These are phyloP conservation scores for Thermochaetoides thermophila DNA, from an alignment of 495 filamentous ascomycete species.

Conservation along the genomic window DNA sequence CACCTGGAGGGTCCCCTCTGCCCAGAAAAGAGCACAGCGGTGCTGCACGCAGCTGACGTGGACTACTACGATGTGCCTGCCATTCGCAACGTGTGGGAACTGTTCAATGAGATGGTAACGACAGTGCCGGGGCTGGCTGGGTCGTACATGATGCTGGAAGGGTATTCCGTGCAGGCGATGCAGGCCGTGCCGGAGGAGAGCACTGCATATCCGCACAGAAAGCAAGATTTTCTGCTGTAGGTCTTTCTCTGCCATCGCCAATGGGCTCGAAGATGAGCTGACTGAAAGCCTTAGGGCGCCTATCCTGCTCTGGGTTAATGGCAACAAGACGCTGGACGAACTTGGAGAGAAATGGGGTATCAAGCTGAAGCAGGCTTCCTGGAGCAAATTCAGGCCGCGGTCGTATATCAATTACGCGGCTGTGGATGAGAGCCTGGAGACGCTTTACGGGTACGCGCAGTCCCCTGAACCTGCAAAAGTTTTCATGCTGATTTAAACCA, in stretches of 20 bases:
- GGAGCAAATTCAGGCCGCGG: not conserved
- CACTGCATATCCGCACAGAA: conserved; percentile 31
- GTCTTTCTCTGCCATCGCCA: not conserved
- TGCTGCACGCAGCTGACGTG: conserved; percentile 32
- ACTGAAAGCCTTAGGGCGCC: no score
- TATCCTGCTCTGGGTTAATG: not conserved
- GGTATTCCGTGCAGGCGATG: conserved; percentile 33
- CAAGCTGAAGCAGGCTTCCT: not conserved
- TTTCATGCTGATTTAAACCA: conserved; percentile 5
- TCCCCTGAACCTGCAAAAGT: no score
- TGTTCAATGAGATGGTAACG: conserved; percentile 18
- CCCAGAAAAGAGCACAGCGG: conserved; percentile 23
- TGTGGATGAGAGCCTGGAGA: conserved; percentile 25
- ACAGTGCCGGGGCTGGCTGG: conserved; percentile 11
- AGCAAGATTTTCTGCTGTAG: conserved; percentile 23
- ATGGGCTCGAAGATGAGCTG: no score
- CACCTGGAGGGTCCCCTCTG: conserved; percentile 20
- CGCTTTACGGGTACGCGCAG: conserved; percentile 35
- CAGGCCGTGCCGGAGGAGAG: conserved; percentile 19
- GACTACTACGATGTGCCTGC: conserved; percentile 28
- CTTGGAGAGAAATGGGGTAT: not conserved
- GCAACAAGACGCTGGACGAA: conserved; percentile 1
- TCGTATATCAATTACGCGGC: conserved; percentile 37
- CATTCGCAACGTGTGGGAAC: conserved; percentile 25
- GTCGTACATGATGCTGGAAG: conserved; percentile 38